A percentile compares a stretch with the other conserved stretches of the same genome.
phyloP scores from a whole-genome alignment of 306 rosid genomes.

The Fagus sylvatica region DNA sequence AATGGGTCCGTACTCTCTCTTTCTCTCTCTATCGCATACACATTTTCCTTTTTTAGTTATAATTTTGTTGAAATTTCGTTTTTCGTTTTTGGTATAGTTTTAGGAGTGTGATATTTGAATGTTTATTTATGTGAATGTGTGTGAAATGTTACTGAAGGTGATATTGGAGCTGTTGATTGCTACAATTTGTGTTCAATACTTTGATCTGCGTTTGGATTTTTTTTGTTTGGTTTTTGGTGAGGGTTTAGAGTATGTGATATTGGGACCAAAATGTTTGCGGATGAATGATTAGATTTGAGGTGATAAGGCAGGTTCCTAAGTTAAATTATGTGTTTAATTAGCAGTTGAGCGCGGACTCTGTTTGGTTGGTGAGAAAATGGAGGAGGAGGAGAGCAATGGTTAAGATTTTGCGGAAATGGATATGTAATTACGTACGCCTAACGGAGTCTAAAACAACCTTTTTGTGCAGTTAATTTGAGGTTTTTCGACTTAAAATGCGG shows the following conservation, averaged over 20 bases:
- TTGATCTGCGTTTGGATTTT: neutral
- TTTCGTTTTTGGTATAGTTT: neutral
- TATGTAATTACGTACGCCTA: too few species aligned
- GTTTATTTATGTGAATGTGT: neutral
- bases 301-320: neutral
- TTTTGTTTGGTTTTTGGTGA: neutral
- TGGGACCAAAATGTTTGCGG: neutral
- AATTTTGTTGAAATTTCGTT: neutral
- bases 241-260: neutral
- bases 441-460: neutral
- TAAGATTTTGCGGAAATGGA: neutral
- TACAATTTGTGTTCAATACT: neutral
- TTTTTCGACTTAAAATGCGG: too few species aligned
- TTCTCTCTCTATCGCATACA: neutral
- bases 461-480: too few species aligned
- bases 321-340: neutral
- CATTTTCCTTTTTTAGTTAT: neutral
- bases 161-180: neutral
- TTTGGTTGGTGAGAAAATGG: conserved; percentile 17
- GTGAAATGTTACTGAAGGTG: too few species aligned
- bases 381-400: neutral
- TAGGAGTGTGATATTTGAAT: neutral
- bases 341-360: neutral
- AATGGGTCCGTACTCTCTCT: conserved; percentile 59
- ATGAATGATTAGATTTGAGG: neutral